Conservation (phyloP, 2,329 filamentous ascomycete species). For the Sporothrix brasiliensis region DNA sequence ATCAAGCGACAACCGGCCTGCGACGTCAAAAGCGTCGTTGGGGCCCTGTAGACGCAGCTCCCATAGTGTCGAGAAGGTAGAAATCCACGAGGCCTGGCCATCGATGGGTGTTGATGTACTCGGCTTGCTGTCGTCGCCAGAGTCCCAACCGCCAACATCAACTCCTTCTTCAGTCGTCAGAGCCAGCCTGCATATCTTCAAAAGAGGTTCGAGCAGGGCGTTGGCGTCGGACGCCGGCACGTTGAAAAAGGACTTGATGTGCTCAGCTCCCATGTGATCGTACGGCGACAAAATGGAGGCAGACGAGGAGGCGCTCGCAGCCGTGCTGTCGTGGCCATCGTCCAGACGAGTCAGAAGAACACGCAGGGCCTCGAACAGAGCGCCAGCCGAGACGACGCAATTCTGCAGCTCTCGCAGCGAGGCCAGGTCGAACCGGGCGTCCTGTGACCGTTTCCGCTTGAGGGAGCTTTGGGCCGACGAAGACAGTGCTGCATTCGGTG, state of each 20-base stretch:
- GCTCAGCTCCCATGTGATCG: slow-evolving; percentile 58
- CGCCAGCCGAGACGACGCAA: slow-evolving; percentile 53
- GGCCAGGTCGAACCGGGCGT: slow-evolving; percentile 46
- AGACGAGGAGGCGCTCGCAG: neutral
- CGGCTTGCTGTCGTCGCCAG: neutral
- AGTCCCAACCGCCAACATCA: neutral
- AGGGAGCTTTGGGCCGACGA: slow-evolving; percentile 38
- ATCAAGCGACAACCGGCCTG: slow-evolving; percentile 50
- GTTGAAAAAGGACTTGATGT: slow-evolving; percentile 61
- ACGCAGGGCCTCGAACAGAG: slow-evolving; percentile 52
- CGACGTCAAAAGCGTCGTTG: slow-evolving; percentile 54
- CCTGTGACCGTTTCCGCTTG: slow-evolving; percentile 53
- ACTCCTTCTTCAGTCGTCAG: slow-evolving; percentile 39
- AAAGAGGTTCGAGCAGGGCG: slow-evolving; percentile 50
- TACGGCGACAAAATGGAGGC: slow-evolving; percentile 36
- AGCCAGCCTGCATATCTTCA: slow-evolving; percentile 51
- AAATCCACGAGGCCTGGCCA: slow-evolving; percentile 53
- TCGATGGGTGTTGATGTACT: slow-evolving; percentile 33
- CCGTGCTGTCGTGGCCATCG: slow-evolving; percentile 40
- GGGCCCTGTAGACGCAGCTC: slow-evolving; percentile 56
- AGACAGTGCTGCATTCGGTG: slow-evolving; percentile 34
- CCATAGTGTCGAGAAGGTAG: slow-evolving; percentile 54
- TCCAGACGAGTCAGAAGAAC: slow-evolving; percentile 53
- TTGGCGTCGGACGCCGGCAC: slow-evolving; percentile 53
- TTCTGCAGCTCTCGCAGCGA: slow-evolving; percentile 47